These are phyloP conservation scores for Pezicula rhizophila DNA, from an alignment of 2,329 filamentous ascomycete genomes.

Conservation along the genomic window DNA sequence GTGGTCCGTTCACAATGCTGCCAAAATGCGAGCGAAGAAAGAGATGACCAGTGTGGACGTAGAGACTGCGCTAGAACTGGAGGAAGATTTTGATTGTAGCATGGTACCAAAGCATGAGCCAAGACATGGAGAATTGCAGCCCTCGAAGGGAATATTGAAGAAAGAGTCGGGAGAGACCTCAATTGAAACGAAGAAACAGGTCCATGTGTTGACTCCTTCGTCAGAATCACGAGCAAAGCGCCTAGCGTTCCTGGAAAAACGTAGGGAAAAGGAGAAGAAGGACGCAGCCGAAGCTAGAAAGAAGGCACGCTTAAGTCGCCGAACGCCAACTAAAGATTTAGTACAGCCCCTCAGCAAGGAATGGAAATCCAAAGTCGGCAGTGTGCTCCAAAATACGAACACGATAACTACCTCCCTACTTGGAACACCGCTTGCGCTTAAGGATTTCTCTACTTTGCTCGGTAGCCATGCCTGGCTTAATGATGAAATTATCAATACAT, in stretches of 20 bases:
- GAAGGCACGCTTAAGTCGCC: slow-evolving; percentile 19
- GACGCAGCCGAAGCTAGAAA: slow-evolving; percentile 14
- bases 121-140: neutral
- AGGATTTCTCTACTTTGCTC: slow-evolving; percentile 61
- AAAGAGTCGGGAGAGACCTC: slow-evolving; percentile 2
- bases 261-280: slow-evolving; percentile 11
- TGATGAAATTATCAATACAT: slow-evolving; percentile 68
- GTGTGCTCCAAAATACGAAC: slow-evolving; percentile 26
- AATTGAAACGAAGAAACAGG: neutral
- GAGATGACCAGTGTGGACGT: no score
- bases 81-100: no score
- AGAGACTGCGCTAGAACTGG: no score
- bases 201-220: slow-evolving; percentile 2
- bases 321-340: slow-evolving; percentile 15
- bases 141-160: neutral
- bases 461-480: slow-evolving; percentile 61
- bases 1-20: no score
- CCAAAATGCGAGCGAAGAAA: no score
- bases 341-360: slow-evolving; percentile 27
- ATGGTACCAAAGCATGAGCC: no score
- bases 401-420: slow-evolving; percentile 41
- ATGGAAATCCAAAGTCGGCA: slow-evolving; percentile 33
- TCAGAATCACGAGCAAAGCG: slow-evolving; percentile 6
- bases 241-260: slow-evolving; percentile 4
- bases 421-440: slow-evolving; percentile 42